Conservation (phyloP, 2,329 filamentous ascomycete genomes). For the Cytospora chrysosperma region DNA sequence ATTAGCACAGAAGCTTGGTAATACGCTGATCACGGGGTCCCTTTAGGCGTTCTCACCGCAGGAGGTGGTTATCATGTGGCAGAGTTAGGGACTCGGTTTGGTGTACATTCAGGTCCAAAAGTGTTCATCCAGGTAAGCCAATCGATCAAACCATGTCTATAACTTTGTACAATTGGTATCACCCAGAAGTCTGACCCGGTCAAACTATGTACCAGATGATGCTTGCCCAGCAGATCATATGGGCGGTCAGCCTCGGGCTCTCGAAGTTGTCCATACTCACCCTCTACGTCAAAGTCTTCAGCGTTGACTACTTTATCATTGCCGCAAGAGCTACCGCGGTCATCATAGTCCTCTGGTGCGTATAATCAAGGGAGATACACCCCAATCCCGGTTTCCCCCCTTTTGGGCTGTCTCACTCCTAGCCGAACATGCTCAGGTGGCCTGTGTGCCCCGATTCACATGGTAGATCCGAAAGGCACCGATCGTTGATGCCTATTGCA, state of each 20-base stretch:
- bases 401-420: no score
- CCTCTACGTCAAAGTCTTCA: background rate
- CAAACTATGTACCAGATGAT: background rate
- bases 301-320: background rate
- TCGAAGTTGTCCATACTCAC: constrained; percentile 1
- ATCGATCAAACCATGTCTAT: background rate
- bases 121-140: background rate
- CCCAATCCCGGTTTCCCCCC: no score
- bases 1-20: background rate
- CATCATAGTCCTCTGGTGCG: background rate
- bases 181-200: background rate
- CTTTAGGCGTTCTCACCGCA: background rate
- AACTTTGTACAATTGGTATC: background rate
- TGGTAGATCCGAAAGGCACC: background rate
- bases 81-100: background rate
- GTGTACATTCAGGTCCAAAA: background rate
- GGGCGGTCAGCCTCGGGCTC: background rate
- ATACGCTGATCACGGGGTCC: background rate
- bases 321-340: background rate
- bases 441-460: no score
- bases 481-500: background rate
- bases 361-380: background rate
- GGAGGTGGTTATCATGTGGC: constrained; percentile 7
- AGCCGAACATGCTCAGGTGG: no score
- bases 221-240: background rate